Evolutionary conservation across 2,329 filamentous ascomycete genomes (phyloP).

Genomic region (Apiospora pterosperma): DNA sequence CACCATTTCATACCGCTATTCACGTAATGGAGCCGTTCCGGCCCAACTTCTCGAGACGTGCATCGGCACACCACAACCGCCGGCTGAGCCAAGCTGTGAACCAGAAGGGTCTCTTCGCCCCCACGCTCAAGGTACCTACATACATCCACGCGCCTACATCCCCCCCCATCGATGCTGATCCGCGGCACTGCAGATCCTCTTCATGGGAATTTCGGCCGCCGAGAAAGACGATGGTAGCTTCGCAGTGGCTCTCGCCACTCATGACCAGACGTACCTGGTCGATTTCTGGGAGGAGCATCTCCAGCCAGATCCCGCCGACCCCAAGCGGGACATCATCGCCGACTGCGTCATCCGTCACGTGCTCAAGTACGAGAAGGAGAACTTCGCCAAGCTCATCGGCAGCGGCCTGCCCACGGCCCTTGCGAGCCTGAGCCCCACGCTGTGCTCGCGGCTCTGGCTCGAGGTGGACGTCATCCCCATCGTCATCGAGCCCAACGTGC

Average conservation of each 20-base stretch:
- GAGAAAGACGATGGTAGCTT: conserved; percentile 48
- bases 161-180: conserved; percentile 6
- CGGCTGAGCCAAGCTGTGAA: conserved; percentile 43
- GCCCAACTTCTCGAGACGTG: conserved; percentile 27
- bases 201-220: conserved; percentile 58
- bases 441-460: conserved; percentile 71
- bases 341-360: conserved; percentile 58
- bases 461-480: conserved; percentile 75
- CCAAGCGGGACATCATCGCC: conserved; percentile 42
- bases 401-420: conserved; percentile 64
- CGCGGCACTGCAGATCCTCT: conserved; percentile 48
- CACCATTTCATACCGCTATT: neutral
- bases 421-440: conserved; percentile 55
- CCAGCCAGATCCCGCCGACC: conserved; percentile 36
- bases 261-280: conserved; percentile 71
- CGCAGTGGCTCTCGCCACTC: conserved; percentile 64
- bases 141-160: conserved; percentile 4
- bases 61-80: conserved; percentile 42
- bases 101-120: conserved; percentile 40
- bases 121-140: conserved; percentile 38
- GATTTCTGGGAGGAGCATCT: conserved; percentile 68
- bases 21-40: neutral
- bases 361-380: conserved; percentile 57
- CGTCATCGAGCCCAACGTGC: conserved; percentile 51
- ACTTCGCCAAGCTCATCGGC: conserved; percentile 72